Evolutionary conservation across 768 basidiomycete genomes (phyloP).

Genomic region (Dentipellis sp.): DNA sequence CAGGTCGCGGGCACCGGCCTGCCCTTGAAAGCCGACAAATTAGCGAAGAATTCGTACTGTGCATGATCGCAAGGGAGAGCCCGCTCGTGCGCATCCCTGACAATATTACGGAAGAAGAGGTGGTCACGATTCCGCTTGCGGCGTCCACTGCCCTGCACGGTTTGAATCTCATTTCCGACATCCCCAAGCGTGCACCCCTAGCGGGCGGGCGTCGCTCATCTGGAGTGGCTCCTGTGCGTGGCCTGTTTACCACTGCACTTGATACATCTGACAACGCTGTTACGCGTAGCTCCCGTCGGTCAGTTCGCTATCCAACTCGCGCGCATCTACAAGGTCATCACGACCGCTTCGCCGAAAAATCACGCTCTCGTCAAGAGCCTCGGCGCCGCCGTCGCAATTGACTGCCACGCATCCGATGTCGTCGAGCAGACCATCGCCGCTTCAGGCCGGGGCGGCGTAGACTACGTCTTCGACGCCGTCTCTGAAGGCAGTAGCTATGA

Average conservation of each 20-base stretch:
- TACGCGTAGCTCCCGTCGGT: conserved; percentile 4
- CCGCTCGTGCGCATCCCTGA: background rate
- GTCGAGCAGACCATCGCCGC: conserved; percentile 18
- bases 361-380: conserved; percentile 22
- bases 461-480: conserved; percentile 9
- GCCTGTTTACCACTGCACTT: background rate
- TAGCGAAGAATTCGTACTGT: background rate
- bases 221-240: conserved; percentile 1
- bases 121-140: background rate
- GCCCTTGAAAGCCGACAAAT: too few species aligned
- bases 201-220: background rate
- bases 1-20: background rate
- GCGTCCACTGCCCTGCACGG: background rate
- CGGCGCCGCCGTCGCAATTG: conserved; percentile 28
- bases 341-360: conserved; percentile 27
- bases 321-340: conserved; percentile 22
- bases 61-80: background rate
- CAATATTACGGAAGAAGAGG: background rate
- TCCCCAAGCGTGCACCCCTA: background rate
- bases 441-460: conserved; percentile 15
- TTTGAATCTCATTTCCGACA: background rate
- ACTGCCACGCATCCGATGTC: conserved; percentile 19
- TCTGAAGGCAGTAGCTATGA: background rate
- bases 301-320: conserved; percentile 25
- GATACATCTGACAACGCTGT: background rate